Base-by-base conservation (phyloP, 768 basidiomycete species). In the Tubosaeta brunneosetosa region DNA sequence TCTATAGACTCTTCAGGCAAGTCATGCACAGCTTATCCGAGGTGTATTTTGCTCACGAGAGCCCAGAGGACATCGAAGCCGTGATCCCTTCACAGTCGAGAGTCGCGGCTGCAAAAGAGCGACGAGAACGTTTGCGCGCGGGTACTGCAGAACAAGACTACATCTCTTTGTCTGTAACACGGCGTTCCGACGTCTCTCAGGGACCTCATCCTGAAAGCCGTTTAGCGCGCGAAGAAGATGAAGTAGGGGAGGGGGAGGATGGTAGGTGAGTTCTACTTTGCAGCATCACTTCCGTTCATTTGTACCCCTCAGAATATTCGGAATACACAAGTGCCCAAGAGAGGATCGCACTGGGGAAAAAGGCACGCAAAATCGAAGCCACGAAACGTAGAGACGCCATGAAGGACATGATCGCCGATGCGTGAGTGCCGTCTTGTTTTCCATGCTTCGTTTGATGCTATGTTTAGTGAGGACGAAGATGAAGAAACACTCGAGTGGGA, bases 401-500 rank as follows among this genome's bases (percentile, higher is more conserved):
- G 80, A 77, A 82, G 52, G 90, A 90, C 65, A 73, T 91, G 76
- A 92, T 94, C 52, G 80, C 80, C 8, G 89, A 94, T 53, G 86
- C 81, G 90, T 91, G 67, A 38, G 85, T 78, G 34, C 36, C 45
- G 14, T 49, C 7, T 29, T 33, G 26, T 25, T 49, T 9, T 22
- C 11, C 10, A 1, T 26, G 34, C 26, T 55, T 31, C 38, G 12
- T 42, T 46, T 55, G 48, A 55, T 44, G 22, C 37, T 43, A 41
- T 52, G 22, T 31, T 22, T 49, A 89, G 87, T 4, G 86, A 83
- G 47, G 91, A 91, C 47, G 81, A 85, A 50, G 91, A 92, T 53
- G 91, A 94, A 65, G 91, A 93, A 64, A 82, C 86, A 0, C 74
- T 77, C 10, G 87, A 92, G 68, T 94, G 91, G 91, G 90, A 92